Evolutionary conservation across 1,284 basidiomycete species (phyloP).

Genomic region (Sporisorium exsertum): DNA sequence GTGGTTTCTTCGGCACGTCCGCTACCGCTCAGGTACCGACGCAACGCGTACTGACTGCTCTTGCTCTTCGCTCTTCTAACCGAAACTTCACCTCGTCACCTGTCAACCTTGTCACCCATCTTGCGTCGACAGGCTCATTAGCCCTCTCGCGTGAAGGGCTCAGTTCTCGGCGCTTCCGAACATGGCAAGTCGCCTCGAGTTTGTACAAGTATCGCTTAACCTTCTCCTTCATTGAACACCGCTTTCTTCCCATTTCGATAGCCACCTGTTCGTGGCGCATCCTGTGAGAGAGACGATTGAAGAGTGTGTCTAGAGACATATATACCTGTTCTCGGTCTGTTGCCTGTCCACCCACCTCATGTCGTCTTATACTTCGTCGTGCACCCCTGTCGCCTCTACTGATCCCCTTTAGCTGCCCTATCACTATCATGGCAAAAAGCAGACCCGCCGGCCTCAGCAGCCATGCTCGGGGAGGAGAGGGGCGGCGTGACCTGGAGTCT

Average conservation of each 20-base stretch:
- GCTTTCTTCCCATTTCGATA: conserved; percentile 6
- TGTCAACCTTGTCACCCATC: background rate
- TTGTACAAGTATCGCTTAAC: too few relatives aligned
- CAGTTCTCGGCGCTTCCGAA: conserved; percentile 19
- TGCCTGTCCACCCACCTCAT: too few relatives aligned
- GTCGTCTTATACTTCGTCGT: too few relatives aligned
- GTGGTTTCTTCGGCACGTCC: conserved; percentile 17
- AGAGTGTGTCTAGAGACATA: background rate
- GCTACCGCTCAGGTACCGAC: background rate
- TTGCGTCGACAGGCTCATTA: conserved; percentile 53
- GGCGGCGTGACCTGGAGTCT: too few relatives aligned
- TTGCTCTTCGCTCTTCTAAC: background rate
- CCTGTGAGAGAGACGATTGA: background rate
- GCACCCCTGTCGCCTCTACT: background rate
- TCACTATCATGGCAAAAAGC: background rate
- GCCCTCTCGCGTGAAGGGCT: conserved; percentile 52
- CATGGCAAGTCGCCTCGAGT: background rate
- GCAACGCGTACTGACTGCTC: background rate
- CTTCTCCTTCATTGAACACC: conserved; percentile 24
- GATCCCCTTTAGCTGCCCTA: too few relatives aligned
- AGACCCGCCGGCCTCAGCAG: background rate
- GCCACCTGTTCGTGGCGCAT: background rate
- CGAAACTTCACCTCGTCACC: background rate
- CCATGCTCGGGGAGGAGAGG: background rate
- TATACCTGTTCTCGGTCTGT: background rate